Conservation (phyloP, 1,284 basidiomycete genomes). For the Ganoderma leucocontextum region DNA sequence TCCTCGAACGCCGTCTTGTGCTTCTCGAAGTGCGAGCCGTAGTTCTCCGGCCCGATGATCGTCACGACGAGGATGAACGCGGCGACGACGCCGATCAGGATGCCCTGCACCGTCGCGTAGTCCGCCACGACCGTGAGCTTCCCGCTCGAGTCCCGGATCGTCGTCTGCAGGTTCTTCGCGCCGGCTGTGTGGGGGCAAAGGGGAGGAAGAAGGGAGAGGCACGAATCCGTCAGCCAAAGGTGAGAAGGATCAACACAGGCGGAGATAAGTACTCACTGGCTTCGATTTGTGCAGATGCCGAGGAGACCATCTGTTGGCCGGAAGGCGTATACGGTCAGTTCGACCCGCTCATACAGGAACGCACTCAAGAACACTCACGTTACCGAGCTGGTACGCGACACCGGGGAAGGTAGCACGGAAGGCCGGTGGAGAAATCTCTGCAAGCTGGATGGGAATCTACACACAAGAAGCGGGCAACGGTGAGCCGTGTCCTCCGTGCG, state of each 20-base stretch:
- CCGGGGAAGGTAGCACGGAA: slow-evolving; percentile 96
- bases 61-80: slow-evolving; percentile 75
- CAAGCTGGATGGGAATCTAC: slow-evolving; percentile 86
- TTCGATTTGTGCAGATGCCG: slow-evolving; percentile 92
- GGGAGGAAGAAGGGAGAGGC: not conserved
- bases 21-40: slow-evolving; percentile 86
- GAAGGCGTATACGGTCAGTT: slow-evolving; percentile 16
- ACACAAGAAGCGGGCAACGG: not conserved
- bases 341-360: not conserved
- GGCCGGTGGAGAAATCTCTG: slow-evolving; percentile 90
- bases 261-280: slow-evolving; percentile 59
- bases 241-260: not conserved
- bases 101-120: slow-evolving; percentile 89
- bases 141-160: slow-evolving; percentile 55
- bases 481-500: not conserved
- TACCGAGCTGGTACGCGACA: slow-evolving; percentile 89
- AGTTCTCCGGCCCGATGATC: slow-evolving; percentile 79
- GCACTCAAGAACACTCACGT: slow-evolving; percentile 47
- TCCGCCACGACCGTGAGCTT: slow-evolving; percentile 64
- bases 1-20: slow-evolving; percentile 82
- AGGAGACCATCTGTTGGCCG: slow-evolving; percentile 80
- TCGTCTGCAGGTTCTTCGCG: slow-evolving; percentile 64
- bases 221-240: slow-evolving; percentile 9
- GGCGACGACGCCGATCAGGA: slow-evolving; percentile 83
- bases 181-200: slow-evolving; percentile 52